Evolutionary conservation across 208 protist species (phyloP).

Genomic region (Acanthamoeba divionensis): DNA sequence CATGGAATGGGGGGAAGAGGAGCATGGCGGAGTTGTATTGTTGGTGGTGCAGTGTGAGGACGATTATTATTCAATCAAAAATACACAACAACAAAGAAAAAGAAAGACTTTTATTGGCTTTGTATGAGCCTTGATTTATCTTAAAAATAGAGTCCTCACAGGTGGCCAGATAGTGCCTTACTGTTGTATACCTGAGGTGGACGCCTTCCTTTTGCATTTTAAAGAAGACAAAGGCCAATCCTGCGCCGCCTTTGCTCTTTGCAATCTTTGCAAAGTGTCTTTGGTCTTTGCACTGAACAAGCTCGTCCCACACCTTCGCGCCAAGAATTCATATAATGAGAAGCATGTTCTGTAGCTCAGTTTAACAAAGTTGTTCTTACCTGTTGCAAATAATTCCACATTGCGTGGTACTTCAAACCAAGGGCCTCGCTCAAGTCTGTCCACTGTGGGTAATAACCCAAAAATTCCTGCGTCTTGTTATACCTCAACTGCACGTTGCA

Average conservation of each 20-base stretch:
- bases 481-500: background rate
- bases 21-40: too few relatives aligned
- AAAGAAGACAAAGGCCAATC: slow-evolving; percentile 8
- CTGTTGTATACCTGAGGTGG: background rate
- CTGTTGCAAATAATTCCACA: background rate
- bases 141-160: background rate
- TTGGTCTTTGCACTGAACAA: background rate
- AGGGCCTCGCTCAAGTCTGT: background rate
- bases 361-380: background rate
- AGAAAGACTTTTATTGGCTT: too few relatives aligned
- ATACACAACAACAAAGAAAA: too few relatives aligned
- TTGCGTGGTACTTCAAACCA: background rate
- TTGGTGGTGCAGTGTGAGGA: too few relatives aligned
- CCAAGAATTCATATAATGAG: background rate
- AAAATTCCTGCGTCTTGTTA: background rate
- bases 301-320: background rate
- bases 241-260: background rate
- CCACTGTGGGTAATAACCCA: background rate
- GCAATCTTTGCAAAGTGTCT: background rate
- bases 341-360: background rate
- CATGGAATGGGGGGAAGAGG: too few relatives aligned
- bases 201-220: slow-evolving; percentile 24
- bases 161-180: background rate
- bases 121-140: background rate
- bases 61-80: too few relatives aligned